Evolutionary conservation across 176 grass and related monocot genomes (phyloP), one percentile per base, ranked within the genome.

Genomic region (Oryza punctata): DNA sequence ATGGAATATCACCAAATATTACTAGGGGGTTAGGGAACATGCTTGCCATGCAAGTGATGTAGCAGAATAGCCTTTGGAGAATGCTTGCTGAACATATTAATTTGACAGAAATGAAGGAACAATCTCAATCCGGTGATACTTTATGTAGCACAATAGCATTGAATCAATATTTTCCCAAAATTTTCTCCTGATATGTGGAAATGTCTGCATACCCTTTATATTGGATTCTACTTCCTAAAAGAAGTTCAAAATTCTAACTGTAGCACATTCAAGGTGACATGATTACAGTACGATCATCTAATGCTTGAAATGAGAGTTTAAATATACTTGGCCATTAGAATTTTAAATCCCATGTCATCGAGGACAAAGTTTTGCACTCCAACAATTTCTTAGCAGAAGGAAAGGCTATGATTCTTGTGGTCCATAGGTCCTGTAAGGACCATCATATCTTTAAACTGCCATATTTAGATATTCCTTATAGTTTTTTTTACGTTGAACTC

Each of bases 381-480:
- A 60, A 33, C 19, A 67, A 33, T 59, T 79, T 74, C 43, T 15
- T 27, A 57, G 46, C 45, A 80, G 60, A 64, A 63, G 50, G 26
- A 72, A 78, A 79, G 12, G 27, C 9, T 41, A 54, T 66, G 7
- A 30, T 83, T 78, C 72, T 78, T 78, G 54, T 71, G 26, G 5
- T 64, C 14, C 4, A 57, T 35, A 46, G 11, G 73, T 63, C 50
- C 26, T 64, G 11, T 79, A 71, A 18, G 49, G 69, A 77, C 43
- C 78, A 27, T 27, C 13, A 21, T 82, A 30, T 63, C 25, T 47
- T 47, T 41, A 67, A 87, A 68, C 44, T 79, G 45, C 3, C 32
- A 79, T 44, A 72, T 74, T 19, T 79, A 54, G 25, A 29, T 74
- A 67, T 57, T 35, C 12, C 16, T 78, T 88, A 19, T 15, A 83